Percentiles rank a stretch among this genome's conserved stretches.
These are phyloP conservation scores for Eremothecium cymbalariae DNA, from an alignment of 1,139 yeast species.

Conservation along the genomic window DNA sequence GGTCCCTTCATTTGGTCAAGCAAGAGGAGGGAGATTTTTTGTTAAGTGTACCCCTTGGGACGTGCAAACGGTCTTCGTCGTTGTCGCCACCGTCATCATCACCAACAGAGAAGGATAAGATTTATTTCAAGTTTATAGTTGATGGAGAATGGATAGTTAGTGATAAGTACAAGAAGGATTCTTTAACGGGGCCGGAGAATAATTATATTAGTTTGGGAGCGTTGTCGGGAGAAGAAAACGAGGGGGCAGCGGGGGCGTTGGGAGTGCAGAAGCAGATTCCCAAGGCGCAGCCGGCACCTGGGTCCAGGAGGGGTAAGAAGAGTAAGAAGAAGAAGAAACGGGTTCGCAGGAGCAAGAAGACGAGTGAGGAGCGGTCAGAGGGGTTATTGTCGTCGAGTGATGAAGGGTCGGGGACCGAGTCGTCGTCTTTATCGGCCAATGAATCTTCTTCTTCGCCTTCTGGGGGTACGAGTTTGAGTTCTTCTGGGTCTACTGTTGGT, in stretches of 20 bases:
- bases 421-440: too few species aligned
- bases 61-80: too few species aligned
- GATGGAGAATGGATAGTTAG: slow-evolving; percentile 64
- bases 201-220: too few species aligned
- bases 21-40: slow-evolving; percentile 54
- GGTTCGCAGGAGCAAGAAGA: slow-evolving; percentile 33
- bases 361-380: slow-evolving; percentile 36
- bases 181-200: slow-evolving; percentile 54
- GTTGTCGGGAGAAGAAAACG: too few species aligned
- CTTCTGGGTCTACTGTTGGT: too few species aligned
- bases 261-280: slow-evolving; percentile 7
- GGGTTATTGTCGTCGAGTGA: too few species aligned
- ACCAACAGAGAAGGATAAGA: slow-evolving; percentile 32
- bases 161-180: slow-evolving; percentile 37
- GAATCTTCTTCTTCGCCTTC: too few species aligned
- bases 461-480: too few species aligned
- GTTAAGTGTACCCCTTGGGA: slow-evolving; percentile 50
- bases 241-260: not conserved
- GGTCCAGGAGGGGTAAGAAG: slow-evolving; percentile 20
- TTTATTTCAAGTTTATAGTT: slow-evolving; percentile 62
- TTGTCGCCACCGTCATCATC: slow-evolving; percentile 21
- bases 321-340: slow-evolving; percentile 32
- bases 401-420: too few species aligned
- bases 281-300: slow-evolving; percentile 15
- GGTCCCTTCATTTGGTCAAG: slow-evolving; percentile 50